Evolutionary conservation across 2,329 filamentous ascomycete genomes (phyloP).

Genomic region (Microcyclosporella mali): DNA sequence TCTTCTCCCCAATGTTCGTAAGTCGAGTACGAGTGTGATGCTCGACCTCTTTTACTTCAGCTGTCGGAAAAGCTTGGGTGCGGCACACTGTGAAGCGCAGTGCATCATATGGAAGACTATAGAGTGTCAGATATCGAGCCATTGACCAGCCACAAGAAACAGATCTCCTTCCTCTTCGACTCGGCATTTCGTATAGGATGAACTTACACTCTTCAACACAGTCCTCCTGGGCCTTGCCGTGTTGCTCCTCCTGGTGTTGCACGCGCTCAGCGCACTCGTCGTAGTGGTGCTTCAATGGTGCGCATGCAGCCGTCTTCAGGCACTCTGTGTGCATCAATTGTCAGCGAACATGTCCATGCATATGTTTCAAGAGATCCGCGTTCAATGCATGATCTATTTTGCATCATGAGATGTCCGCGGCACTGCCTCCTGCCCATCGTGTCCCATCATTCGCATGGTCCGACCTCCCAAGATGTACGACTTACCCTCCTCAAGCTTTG

Average conservation of each 20-base stretch:
- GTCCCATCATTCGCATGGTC: neutral
- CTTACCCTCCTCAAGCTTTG: conserved; percentile 86
- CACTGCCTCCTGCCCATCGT: neutral
- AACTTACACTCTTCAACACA: conserved; percentile 99
- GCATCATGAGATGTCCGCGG: neutral
- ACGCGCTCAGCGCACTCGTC: conserved; percentile 98
- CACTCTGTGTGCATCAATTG: conserved; percentile 64
- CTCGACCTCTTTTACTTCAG: conserved; percentile 62
- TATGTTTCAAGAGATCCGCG: too few relatives aligned
- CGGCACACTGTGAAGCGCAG: conserved; percentile 87
- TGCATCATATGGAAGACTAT: conserved; percentile 97
- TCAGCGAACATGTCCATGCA: neutral
- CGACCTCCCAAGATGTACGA: conserved; percentile 1
- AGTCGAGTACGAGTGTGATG: neutral
- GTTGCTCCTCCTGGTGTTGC: conserved; percentile 62
- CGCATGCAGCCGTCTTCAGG: conserved; percentile 76
- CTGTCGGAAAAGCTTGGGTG: conserved; percentile 87
- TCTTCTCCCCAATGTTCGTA: neutral
- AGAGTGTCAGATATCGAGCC: conserved; percentile 6
- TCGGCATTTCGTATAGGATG: neutral
- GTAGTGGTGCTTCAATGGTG: conserved; percentile 91
- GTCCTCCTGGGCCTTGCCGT: conserved; percentile 78
- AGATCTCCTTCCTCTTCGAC: too few relatives aligned
- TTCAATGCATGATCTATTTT: too few relatives aligned
- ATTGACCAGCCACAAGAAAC: neutral